phyloP scores from a whole-genome alignment of 23 red algal genomes.

The Agarophyton chilense region DNA sequence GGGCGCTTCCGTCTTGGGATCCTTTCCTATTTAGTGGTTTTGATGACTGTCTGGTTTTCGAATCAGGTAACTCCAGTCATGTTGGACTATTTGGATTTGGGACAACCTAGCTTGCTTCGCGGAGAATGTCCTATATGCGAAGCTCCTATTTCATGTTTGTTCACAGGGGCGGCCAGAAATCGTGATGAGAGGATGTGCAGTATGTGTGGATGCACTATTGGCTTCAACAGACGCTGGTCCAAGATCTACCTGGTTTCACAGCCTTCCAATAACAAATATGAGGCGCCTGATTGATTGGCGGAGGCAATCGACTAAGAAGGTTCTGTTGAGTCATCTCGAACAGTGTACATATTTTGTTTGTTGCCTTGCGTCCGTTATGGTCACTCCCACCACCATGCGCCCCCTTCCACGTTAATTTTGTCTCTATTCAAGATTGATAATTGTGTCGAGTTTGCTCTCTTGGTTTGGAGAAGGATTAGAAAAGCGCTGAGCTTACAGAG shows the following conservation, averaged over 20 bases:
- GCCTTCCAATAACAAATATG: conserved; percentile 52
- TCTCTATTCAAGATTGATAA: too few relatives aligned
- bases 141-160: conserved; percentile 81
- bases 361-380: too few relatives aligned
- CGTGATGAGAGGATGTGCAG: conserved; percentile 86
- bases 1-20: conserved; percentile 75
- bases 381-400: too few relatives aligned
- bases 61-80: conserved; percentile 90
- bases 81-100: conserved; percentile 90
- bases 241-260: conserved; percentile 88
- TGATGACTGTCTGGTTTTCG: conserved; percentile 82
- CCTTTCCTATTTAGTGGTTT: conserved; percentile 70
- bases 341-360: too few relatives aligned
- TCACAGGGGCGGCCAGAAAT: conserved; percentile 69
- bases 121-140: conserved; percentile 89
- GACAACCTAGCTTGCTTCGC: conserved; percentile 75
- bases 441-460: too few relatives aligned
- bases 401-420: too few relatives aligned
- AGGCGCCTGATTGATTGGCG: conserved; percentile 61
- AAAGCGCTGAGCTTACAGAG: too few relatives aligned
- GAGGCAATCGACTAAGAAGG: not conserved
- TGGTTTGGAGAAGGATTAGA: too few relatives aligned
- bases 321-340: too few relatives aligned
- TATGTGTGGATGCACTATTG: conserved; percentile 76
- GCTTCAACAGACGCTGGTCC: conserved; percentile 82